A percentile compares a stretch with the other conserved stretches of the same genome.
Evolutionary conservation across 768 basidiomycete species (phyloP).

Genomic region (Auriscalpium microsporum): DNA sequence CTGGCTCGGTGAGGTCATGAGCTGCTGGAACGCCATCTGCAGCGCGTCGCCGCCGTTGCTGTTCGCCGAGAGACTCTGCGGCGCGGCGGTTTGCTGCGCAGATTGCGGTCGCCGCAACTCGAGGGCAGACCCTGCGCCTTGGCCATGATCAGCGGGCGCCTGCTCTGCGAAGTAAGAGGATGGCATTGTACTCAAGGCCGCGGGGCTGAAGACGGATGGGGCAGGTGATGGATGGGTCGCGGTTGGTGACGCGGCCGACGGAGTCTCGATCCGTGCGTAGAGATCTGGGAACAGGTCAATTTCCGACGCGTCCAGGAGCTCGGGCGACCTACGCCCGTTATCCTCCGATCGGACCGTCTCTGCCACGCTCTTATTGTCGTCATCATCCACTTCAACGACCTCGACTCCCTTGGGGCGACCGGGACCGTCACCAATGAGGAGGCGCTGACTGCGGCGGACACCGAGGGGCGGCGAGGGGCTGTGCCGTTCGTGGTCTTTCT

Average conservation of each 20-base stretch:
- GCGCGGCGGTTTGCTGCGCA: neutral
- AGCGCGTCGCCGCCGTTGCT: constrained; percentile 4
- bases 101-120: constrained; percentile 10
- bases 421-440: constrained; percentile 58
- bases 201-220: neutral
- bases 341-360: constrained; percentile 6
- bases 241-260: constrained; percentile 7
- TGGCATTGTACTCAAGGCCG: neutral
- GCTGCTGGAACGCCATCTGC: constrained; percentile 16
- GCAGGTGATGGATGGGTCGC: constrained; percentile 1
- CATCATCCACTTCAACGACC: constrained; percentile 32
- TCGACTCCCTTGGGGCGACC: constrained; percentile 29
- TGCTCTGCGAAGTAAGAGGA: constrained; percentile 2
- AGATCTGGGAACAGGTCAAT: neutral
- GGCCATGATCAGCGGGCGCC: neutral
- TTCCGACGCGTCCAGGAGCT: neutral
- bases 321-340: neutral
- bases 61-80: neutral
- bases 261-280: constrained; percentile 10
- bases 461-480: constrained; percentile 31
- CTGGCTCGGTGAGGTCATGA: constrained; percentile 20
- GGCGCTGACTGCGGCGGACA: constrained; percentile 40
- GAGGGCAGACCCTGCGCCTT: constrained; percentile 7
- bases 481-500: constrained; percentile 28
- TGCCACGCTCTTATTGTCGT: constrained; percentile 26